Evolutionary conservation across 73 alveolate species (phyloP).

Genomic region (Paramecium pentaurelia): DNA sequence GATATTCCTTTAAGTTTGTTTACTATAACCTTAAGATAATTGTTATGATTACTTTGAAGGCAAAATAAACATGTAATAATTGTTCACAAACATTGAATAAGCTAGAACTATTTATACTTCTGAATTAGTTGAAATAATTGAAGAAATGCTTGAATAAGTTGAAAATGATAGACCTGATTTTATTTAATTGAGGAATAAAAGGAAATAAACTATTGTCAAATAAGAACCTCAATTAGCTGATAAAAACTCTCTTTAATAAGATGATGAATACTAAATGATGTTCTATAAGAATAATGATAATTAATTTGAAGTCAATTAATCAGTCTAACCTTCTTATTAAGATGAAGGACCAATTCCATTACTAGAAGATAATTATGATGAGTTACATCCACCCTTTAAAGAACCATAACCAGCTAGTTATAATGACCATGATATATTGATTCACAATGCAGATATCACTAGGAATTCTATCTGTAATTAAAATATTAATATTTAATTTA

Average conservation of each 20-base stretch:
- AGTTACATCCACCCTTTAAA: not conserved
- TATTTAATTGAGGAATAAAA: not conserved
- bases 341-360: not conserved
- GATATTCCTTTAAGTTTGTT: conserved; percentile 41
- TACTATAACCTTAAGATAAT: conserved; percentile 19
- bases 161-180: conserved; percentile 34
- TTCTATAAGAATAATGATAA: not conserved
- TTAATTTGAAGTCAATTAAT: not conserved
- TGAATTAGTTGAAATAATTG: not conserved
- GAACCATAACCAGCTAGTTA: not conserved
- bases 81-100: not conserved
- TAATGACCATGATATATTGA: not conserved
- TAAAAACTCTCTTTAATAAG: not conserved
- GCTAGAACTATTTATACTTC: not conserved
- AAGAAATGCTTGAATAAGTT: not conserved
- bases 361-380: not conserved
- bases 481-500: not conserved
- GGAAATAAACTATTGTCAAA: not conserved
- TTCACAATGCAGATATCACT: not conserved
- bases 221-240: not conserved
- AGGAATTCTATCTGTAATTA: not conserved
- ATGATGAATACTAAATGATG: not conserved
- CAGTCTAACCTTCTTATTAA: not conserved
- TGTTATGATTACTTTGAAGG: conserved; percentile 27
- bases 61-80: not conserved